Percentiles rank a stretch among this genome's conserved stretches.
These are phyloP conservation scores for Ganoderma leucocontextum DNA, from an alignment of 1,284 basidiomycete genomes.

Conservation along the genomic window DNA sequence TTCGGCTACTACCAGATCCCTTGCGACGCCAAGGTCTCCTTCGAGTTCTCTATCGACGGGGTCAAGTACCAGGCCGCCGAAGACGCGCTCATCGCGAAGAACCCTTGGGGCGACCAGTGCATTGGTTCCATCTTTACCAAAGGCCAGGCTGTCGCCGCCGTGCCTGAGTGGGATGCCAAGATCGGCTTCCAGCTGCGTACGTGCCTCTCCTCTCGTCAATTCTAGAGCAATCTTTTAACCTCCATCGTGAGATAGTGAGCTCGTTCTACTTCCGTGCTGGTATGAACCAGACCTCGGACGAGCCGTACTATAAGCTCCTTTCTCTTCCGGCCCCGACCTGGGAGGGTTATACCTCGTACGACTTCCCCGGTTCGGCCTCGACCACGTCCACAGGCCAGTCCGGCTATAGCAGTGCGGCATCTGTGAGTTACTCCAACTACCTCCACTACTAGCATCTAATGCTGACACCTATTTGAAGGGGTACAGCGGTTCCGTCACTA, in stretches of 20 bases:
- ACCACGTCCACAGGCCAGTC: not conserved
- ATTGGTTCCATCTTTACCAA: constrained; percentile 29
- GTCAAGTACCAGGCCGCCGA: constrained; percentile 20
- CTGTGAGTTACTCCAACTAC: not conserved
- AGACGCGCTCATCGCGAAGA: constrained; percentile 27
- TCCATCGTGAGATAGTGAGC: constrained; percentile 18
- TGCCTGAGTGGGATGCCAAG: constrained; percentile 23
- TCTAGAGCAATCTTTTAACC: not conserved
- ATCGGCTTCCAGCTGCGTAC: constrained; percentile 31
- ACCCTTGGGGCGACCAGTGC: constrained; percentile 33
- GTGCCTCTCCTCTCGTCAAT: constrained; percentile 7
- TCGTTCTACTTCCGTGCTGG: constrained; percentile 31
- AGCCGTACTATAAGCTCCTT: constrained; percentile 31
- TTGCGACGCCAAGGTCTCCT: constrained; percentile 24
- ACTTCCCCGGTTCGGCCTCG: not conserved
- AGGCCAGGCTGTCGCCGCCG: constrained; percentile 21
- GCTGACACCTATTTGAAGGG: not conserved
- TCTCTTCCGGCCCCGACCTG: constrained; percentile 15
- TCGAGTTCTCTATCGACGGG: constrained; percentile 27
- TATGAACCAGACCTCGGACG: constrained; percentile 17
- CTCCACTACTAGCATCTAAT: not conserved
- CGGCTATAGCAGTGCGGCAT: not conserved
- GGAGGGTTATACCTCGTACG: constrained; percentile 8
- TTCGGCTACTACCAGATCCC: constrained; percentile 30
- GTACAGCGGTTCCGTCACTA: not conserved